A percentile compares a stretch with the other conserved stretches of the same genome.
Conservation (phyloP, 2,329 filamentous ascomycete genomes). For the Exophiala oligosperma region DNA sequence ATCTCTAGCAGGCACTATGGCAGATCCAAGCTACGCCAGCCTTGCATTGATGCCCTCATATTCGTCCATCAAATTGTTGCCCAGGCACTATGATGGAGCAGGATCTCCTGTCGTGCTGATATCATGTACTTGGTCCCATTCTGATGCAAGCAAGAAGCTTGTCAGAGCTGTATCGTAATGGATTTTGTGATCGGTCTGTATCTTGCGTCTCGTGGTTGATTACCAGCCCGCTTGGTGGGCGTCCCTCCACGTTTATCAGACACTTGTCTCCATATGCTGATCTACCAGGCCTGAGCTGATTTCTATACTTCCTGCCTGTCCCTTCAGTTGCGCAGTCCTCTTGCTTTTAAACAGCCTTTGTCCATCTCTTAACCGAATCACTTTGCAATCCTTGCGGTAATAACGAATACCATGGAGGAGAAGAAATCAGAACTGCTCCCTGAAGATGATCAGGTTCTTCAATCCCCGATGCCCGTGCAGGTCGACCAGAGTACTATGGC, state of each 20-base stretch:
- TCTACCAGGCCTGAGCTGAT: not conserved
- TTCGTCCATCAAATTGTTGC: not conserved
- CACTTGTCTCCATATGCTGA: not conserved
- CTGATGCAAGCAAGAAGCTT: no score
- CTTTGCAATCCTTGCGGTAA: not conserved
- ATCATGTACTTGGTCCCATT: not conserved
- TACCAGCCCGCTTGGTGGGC: not conserved
- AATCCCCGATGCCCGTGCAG: slow-evolving; percentile 14
- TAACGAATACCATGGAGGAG: slow-evolving; percentile 11
- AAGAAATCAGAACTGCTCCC: slow-evolving; percentile 10
- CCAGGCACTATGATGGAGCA: not conserved
- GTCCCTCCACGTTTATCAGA: not conserved
- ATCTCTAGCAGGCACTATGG: not conserved
- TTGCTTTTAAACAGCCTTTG: not conserved
- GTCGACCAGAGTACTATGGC: slow-evolving; percentile 21
- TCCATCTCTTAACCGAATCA: not conserved
- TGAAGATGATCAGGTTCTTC: not conserved
- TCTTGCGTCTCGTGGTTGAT: no score
- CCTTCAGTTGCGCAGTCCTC: not conserved
- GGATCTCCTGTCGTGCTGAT: not conserved
- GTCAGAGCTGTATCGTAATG: no score
- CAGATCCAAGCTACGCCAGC: not conserved
- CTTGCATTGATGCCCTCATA: not conserved
- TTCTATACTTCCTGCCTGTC: not conserved
- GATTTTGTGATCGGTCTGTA: no score